Percentiles rank a stretch among this genome's conserved stretches.
phyloP scores from a whole-genome alignment of 805 yeast genomes.

The Kodamaea neixiangensis region DNA sequence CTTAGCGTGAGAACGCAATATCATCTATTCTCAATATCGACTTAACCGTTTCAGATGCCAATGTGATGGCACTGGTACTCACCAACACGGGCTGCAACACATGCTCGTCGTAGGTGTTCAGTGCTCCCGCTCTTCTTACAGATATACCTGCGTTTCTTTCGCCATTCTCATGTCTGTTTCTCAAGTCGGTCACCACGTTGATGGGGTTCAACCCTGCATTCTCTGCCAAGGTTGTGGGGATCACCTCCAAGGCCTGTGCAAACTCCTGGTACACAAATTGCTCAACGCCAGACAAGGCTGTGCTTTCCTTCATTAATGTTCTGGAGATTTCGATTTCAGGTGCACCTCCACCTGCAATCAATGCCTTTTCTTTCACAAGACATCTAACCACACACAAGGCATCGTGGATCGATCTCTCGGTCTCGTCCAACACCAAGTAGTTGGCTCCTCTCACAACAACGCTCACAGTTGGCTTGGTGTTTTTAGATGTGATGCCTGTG shows the following conservation, averaged over 20 bases:
- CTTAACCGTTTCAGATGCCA: slow-evolving; percentile 96
- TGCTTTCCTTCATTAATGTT: slow-evolving; percentile 68
- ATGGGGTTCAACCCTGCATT: slow-evolving; percentile 93
- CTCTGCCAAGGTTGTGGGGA: slow-evolving; percentile 93
- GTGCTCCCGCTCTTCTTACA: slow-evolving; percentile 89
- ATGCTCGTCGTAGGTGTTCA: slow-evolving; percentile 89
- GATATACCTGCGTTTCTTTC: slow-evolving; percentile 94
- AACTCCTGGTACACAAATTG: slow-evolving; percentile 90
- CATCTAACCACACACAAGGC: slow-evolving; percentile 93
- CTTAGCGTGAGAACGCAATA: slow-evolving; percentile 77
- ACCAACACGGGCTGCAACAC: slow-evolving; percentile 96
- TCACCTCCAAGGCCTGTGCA: slow-evolving; percentile 88
- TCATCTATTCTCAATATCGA: slow-evolving; percentile 96
- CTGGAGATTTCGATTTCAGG: slow-evolving; percentile 92
- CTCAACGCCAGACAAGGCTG: slow-evolving; percentile 77
- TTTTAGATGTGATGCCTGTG: slow-evolving; percentile 67
- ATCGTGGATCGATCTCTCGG: slow-evolving; percentile 96
- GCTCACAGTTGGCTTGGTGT: slow-evolving; percentile 71
- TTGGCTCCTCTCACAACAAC: slow-evolving; percentile 96
- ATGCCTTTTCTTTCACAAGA: slow-evolving; percentile 81
- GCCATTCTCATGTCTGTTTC: slow-evolving; percentile 89
- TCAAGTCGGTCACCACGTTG: slow-evolving; percentile 86
- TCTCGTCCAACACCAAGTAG: slow-evolving; percentile 84
- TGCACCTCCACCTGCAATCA: slow-evolving; percentile 99
- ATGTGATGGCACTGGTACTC: slow-evolving; percentile 87